Base-by-base conservation (phyloP, 108 stramenopile species). In the Poteriospumella lacustris region DNA sequence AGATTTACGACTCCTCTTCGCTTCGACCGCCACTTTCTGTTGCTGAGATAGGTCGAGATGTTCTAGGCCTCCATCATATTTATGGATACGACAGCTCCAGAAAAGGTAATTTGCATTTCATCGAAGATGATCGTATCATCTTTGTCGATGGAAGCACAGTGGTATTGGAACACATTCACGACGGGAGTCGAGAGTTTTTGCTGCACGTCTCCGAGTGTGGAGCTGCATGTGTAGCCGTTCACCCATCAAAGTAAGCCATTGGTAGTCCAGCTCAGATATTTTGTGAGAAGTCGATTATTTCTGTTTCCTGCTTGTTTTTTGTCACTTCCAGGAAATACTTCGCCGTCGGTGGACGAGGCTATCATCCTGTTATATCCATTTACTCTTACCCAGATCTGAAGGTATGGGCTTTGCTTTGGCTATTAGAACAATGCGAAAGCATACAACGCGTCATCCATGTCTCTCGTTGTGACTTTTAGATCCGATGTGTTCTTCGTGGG, bases 221-320 rank as follows among this genome's bases (percentile, higher is more conserved):
- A 28, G 58, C 82, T n/a, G 79, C 38, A 72, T 82, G 79, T 31
- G 77, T 85, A 42, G 82, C 79, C 59, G 41, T 79, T 70, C 15
- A 85, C 58, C 41, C 79, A 76, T 5, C 68, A 9, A 43, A 58
- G 79, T 3, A 42, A 2, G 29, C 81, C 81, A 70, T 78, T 19
- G 84, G 84, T 1, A 82, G 80, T 31, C 44, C 84, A n/a, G 43
- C 80, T 26, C 76, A 68, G n/a, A 41, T 83, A 1, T 76, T 85
- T 5, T 58, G 81, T 36, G 68, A 73, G 58, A 33, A 76, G 9
- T 60, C 82, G 34, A 78, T 83, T 64, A 77, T 36, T 24, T 79
- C 80, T 29, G 60, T 82, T 1, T 79, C 80, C 5, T 76, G 76
- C n/a, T 83, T 82, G 43, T 78, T 68, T 26, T 43, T 83, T 38